These are phyloP conservation scores for Pythium scleroteichum DNA, from an alignment of 352 stramenopile species.

Conservation along the genomic window DNA sequence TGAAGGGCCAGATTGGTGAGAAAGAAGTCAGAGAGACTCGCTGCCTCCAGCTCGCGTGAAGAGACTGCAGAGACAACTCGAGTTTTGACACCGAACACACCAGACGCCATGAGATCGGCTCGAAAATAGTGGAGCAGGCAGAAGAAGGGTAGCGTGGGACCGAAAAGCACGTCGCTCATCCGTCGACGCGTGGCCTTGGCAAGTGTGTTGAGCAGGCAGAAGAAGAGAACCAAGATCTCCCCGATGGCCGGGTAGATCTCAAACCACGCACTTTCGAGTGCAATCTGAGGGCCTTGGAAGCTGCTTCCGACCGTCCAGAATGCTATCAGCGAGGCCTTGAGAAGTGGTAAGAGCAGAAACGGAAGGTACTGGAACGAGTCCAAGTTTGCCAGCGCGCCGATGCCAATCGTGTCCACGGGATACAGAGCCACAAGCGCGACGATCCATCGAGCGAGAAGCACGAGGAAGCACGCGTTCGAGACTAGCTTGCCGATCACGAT, in stretches of 20 bases:
- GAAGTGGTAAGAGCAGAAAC: conserved; percentile 13
- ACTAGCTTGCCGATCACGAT: no score
- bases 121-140: conserved; percentile 30
- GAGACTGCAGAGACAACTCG: conserved; percentile 23
- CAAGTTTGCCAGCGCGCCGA: conserved; percentile 18
- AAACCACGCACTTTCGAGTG: conserved; percentile 35
- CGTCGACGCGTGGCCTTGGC: conserved; percentile 29
- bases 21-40: conserved; percentile 27
- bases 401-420: conserved; percentile 5
- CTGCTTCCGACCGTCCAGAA: conserved; percentile 32
- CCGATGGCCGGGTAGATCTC: conserved; percentile 32
- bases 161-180: conserved; percentile 31
- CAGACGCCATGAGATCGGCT: conserved; percentile 18
- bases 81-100: conserved; percentile 22
- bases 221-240: conserved; percentile 26
- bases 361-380: conserved; percentile 22
- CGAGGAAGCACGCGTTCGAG: conserved; percentile 28
- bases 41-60: conserved; percentile 25
- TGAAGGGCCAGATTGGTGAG: conserved; percentile 27
- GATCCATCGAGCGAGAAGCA: conserved; percentile 34
- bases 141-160: conserved; percentile 30
- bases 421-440: conserved; percentile 4
- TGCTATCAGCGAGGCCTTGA: conserved; percentile 19
- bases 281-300: conserved; percentile 35
- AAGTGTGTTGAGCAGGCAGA: conserved; percentile 32